A percentile compares a stretch with the other conserved stretches of the same genome.
phyloP scores from a whole-genome alignment of 805 yeast genomes.

The Saccharomyces jurei region DNA sequence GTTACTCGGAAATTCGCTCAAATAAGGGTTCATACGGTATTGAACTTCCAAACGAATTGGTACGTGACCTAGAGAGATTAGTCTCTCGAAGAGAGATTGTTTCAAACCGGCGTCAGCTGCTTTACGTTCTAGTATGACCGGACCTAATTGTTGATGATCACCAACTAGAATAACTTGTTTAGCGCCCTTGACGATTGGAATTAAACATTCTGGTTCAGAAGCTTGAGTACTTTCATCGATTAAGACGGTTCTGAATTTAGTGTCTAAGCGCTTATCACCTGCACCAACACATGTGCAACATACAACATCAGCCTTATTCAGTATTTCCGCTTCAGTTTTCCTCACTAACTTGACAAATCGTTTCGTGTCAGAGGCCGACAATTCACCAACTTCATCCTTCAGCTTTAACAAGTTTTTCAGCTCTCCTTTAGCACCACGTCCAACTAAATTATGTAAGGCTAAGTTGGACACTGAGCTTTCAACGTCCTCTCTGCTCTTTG shows the following conservation, averaged over 20 bases:
- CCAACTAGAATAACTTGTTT: conserved; percentile 87
- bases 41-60: conserved; percentile 87
- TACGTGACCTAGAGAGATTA: conserved; percentile 70
- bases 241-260: conserved; percentile 66
- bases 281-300: conserved; percentile 94
- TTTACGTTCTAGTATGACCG: conserved; percentile 70
- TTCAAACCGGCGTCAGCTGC: conserved; percentile 83
- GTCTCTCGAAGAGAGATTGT: conserved; percentile 81
- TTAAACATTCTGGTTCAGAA: conserved; percentile 82
- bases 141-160: conserved; percentile 93
- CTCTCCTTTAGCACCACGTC: conserved; percentile 42
- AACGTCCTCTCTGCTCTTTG: conserved; percentile 73
- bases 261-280: conserved; percentile 58
- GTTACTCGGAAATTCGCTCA: conserved; percentile 81
- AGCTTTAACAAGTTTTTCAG: conserved; percentile 50
- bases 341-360: conserved; percentile 37
- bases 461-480: conserved; percentile 53
- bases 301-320: conserved; percentile 62
- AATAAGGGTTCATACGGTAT: conserved; percentile 87
- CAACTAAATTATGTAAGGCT: conserved; percentile 49
- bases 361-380: conserved; percentile 46
- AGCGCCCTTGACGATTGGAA: conserved; percentile 84
- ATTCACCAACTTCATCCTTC: conserved; percentile 61
- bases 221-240: conserved; percentile 94
- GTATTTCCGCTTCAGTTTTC: conserved; percentile 40